Evolutionary conservation across 495 filamentous ascomycete species (phyloP).

Genomic region (Penicillium odoratum): DNA sequence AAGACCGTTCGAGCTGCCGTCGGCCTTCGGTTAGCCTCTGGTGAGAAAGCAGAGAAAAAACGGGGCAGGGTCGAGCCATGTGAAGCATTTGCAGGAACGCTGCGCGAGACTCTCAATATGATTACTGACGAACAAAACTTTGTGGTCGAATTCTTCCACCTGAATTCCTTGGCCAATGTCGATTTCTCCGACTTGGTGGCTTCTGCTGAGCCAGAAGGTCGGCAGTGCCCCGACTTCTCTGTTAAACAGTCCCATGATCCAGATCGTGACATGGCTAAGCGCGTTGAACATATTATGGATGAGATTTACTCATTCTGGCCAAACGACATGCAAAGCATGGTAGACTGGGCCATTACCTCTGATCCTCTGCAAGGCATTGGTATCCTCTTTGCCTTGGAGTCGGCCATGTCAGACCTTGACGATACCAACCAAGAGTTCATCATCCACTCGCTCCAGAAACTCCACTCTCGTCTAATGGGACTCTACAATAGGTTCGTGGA

Average conservation of each 20-base stretch:
- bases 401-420: constrained; percentile 70
- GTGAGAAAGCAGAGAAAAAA: constrained; percentile 54
- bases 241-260: constrained; percentile 75
- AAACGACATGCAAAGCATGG: constrained; percentile 71
- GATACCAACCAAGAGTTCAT: constrained; percentile 93
- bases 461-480: constrained; percentile 71
- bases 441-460: constrained; percentile 71
- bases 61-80: constrained; percentile 69
- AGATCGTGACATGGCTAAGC: constrained; percentile 76
- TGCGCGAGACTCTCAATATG: constrained; percentile 75
- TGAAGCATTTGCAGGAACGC: constrained; percentile 78
- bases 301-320: constrained; percentile 80
- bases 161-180: constrained; percentile 69
- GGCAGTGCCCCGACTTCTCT: constrained; percentile 67
- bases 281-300: constrained; percentile 81
- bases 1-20: constrained; percentile 76
- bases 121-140: constrained; percentile 94
- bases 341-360: constrained; percentile 78
- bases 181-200: constrained; percentile 82
- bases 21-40: constrained; percentile 48
- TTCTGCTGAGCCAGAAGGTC: constrained; percentile 61
- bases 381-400: constrained; percentile 76
- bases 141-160: constrained; percentile 88
- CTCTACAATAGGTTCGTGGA: constrained; percentile 89
- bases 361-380: constrained; percentile 94